These are phyloP conservation scores for Cyclotella baltica DNA, from an alignment of 108 stramenopile genomes.

Conservation along the genomic window DNA sequence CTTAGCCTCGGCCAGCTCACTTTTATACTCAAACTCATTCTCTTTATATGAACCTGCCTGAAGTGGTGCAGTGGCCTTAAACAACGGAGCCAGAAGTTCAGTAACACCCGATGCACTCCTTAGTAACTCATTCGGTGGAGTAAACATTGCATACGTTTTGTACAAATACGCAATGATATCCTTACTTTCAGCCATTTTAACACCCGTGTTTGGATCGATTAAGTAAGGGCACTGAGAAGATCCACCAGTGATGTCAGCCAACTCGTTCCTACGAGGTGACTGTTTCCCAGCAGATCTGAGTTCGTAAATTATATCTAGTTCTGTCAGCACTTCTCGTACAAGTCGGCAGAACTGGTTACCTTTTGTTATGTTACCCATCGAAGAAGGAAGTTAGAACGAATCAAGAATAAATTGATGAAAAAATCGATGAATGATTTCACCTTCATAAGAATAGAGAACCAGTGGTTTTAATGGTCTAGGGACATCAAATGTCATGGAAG, in stretches of 20 bases:
- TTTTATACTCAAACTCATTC: constrained; percentile 41
- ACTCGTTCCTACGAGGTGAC: constrained; percentile 76
- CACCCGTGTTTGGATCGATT: constrained; percentile 88
- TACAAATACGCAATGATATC: constrained; percentile 90
- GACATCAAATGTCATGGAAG: constrained; percentile 20
- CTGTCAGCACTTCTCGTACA: constrained; percentile 88
- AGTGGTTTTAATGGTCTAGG: constrained; percentile 18
- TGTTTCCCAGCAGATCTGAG: constrained; percentile 77
- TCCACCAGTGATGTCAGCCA: constrained; percentile 73
- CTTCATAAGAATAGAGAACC: constrained; percentile 71
- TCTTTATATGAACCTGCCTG: constrained; percentile 64
- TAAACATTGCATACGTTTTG: constrained; percentile 74
- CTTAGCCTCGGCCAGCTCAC: constrained; percentile 56
- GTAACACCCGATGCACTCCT: constrained; percentile 59
- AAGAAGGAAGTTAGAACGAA: not conserved
- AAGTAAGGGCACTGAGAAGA: constrained; percentile 88
- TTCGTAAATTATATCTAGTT: constrained; percentile 87
- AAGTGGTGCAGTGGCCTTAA: constrained; percentile 52
- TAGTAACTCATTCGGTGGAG: constrained; percentile 71
- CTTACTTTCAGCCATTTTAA: constrained; percentile 72
- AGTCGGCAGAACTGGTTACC: constrained; percentile 89
- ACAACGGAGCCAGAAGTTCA: constrained; percentile 59
- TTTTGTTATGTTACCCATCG: constrained; percentile 47
- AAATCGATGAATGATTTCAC: constrained; percentile 48
- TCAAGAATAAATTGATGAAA: not conserved